phyloP scores from a whole-genome alignment of 208 protist genomes.

The Wallacemonas sp. region DNA sequence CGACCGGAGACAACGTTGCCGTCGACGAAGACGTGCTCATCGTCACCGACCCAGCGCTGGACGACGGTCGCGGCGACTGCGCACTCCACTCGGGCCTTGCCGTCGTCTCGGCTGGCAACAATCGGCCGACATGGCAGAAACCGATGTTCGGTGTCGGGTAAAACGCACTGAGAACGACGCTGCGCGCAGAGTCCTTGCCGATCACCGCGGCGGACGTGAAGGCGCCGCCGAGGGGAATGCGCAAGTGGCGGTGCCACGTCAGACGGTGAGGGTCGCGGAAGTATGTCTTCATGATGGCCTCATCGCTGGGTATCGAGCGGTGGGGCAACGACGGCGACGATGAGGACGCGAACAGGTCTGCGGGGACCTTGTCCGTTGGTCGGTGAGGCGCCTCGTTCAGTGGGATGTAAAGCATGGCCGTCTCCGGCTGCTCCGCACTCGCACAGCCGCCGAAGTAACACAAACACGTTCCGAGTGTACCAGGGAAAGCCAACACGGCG shows the following conservation, averaged over 20 bases:
- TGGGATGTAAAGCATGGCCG: slow-evolving; percentile 49
- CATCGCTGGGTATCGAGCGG: background rate
- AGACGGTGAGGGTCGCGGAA: slow-evolving; percentile 28
- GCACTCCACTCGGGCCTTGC: background rate
- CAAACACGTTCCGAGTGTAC: slow-evolving; percentile 24
- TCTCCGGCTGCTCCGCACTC: slow-evolving; percentile 36
- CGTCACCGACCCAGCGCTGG: no score
- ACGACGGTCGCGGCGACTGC: background rate
- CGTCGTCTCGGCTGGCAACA: slow-evolving; percentile 26
- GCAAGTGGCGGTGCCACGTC: slow-evolving; percentile 39
- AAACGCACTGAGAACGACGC: slow-evolving; percentile 37
- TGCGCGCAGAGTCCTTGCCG: slow-evolving; percentile 22
- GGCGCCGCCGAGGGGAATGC: slow-evolving; percentile 44
- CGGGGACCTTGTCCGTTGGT: no score
- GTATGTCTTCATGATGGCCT: slow-evolving; percentile 4
- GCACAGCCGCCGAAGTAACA: slow-evolving; percentile 55
- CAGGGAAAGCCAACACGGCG: slow-evolving; percentile 27
- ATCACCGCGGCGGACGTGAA: slow-evolving; percentile 40
- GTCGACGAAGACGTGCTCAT: no score
- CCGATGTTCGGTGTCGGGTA: slow-evolving; percentile 49
- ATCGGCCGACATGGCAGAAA: slow-evolving; percentile 34
- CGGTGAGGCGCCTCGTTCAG: slow-evolving; percentile 4
- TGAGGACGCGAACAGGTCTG: slow-evolving; percentile 2
- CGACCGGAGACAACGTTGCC: background rate
- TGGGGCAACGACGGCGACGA: background rate